Evolutionary conservation across 1,139 yeast genomes (phyloP).

Genomic region (Yamadazyma atmosphaerica): DNA sequence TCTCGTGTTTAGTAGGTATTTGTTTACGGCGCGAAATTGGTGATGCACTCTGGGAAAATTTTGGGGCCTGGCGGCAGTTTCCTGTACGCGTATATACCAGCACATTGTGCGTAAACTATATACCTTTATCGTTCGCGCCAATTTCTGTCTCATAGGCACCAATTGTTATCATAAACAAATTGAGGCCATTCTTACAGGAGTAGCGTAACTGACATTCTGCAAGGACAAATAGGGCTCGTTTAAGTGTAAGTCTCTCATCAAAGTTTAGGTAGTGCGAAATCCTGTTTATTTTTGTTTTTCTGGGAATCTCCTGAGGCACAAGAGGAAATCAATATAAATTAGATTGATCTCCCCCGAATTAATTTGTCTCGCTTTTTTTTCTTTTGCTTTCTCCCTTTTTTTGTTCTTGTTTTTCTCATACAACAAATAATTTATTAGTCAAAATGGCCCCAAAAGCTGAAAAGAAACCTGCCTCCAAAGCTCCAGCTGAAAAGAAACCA

Average conservation of each 20-base stretch:
- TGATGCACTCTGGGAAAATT: too few species aligned
- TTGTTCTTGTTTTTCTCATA: constrained; percentile 18
- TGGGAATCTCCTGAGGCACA: neutral
- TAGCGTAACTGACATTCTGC: too few species aligned
- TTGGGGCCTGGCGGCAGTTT: too few species aligned
- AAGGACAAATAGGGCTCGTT: neutral
- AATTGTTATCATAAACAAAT: too few species aligned
- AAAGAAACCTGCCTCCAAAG: constrained; percentile 98
- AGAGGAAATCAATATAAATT: neutral
- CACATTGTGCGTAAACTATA: neutral
- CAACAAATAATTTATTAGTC: constrained; percentile 11
- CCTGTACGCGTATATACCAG: neutral
- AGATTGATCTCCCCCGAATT: constrained; percentile 4
- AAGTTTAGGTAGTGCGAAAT: neutral
- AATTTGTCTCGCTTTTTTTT: constrained; percentile 7
- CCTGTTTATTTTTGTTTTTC: neutral
- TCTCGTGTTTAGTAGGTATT: neutral
- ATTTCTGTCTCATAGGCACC: too few species aligned
- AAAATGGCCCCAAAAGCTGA: constrained; percentile 97
- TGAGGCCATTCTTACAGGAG: too few species aligned
- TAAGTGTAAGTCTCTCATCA: neutral
- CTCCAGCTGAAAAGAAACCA: constrained; percentile 97
- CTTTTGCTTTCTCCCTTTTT: constrained; percentile 9
- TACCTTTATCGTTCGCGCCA: neutral
- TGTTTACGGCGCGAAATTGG: neutral